Percentiles rank a stretch among this genome's conserved stretches.
Evolutionary conservation across 192 early-diverging fungal genomes (phyloP).

Genomic region (Backusella morwellensis): DNA sequence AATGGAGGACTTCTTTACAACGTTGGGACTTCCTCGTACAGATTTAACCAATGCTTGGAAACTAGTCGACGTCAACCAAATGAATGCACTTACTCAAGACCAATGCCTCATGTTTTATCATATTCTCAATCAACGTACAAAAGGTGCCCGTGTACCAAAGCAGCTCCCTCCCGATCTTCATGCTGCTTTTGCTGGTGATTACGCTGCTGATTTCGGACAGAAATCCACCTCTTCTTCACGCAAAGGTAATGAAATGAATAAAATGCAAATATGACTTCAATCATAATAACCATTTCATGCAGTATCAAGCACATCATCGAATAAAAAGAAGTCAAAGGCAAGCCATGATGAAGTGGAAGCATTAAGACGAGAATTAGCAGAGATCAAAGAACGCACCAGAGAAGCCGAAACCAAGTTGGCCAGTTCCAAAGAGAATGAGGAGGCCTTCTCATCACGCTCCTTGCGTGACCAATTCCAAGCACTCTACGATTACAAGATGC

Average conservation of each 20-base stretch:
- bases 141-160: slow-evolving; percentile 48
- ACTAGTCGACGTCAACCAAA: slow-evolving; percentile 54
- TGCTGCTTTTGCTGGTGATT: slow-evolving; percentile 52
- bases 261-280: neutral
- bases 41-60: slow-evolving; percentile 56
- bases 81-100: slow-evolving; percentile 54
- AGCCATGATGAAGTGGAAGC: slow-evolving; percentile 47
- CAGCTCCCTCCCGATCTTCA: slow-evolving; percentile 49
- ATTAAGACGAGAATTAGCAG: slow-evolving; percentile 41
- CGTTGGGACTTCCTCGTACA: slow-evolving; percentile 48
- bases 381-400: slow-evolving; percentile 45
- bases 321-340: neutral
- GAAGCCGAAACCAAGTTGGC: slow-evolving; percentile 41
- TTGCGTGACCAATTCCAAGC: slow-evolving; percentile 45
- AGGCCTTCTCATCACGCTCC: slow-evolving; percentile 29
- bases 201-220: slow-evolving; percentile 42
- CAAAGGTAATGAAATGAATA: neutral
- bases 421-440: slow-evolving; percentile 9
- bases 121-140: slow-evolving; percentile 53
- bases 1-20: slow-evolving; percentile 56
- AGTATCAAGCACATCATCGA: neutral
- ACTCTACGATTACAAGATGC: slow-evolving; percentile 52
- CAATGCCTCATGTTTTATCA: slow-evolving; percentile 57
- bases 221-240: neutral
- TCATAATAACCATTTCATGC: neutral